Conservation (phyloP, 495 filamentous ascomycete species). For the Immersiella caudata region DNA sequence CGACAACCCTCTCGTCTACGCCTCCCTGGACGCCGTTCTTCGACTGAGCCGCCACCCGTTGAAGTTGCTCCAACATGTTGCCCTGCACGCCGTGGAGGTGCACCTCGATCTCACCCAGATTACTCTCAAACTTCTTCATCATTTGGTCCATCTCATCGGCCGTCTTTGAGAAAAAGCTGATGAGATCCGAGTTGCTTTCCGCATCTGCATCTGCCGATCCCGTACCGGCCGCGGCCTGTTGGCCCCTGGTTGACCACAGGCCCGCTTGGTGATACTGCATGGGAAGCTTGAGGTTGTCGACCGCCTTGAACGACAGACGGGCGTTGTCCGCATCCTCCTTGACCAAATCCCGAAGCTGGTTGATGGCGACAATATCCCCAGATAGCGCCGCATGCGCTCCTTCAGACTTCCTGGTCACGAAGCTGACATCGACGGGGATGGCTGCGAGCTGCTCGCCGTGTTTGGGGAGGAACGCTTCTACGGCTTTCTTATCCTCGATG, state of each 20-base stretch:
- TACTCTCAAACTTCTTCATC: conserved; percentile 65
- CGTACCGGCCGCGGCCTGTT: conserved; percentile 31
- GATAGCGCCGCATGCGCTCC: conserved; percentile 72
- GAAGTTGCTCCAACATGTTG: conserved; percentile 68
- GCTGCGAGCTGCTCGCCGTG: conserved; percentile 65
- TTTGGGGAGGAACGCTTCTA: conserved; percentile 63
- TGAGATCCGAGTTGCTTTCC: conserved; percentile 63
- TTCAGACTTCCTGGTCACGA: conserved; percentile 70
- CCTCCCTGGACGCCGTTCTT: conserved; percentile 49
- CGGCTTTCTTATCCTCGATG: conserved; percentile 60
- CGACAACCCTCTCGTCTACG: conserved; percentile 46
- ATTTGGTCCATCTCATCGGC: conserved; percentile 71
- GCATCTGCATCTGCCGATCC: conserved; percentile 52
- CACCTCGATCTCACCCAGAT: conserved; percentile 78
- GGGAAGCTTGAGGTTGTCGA: conserved; percentile 76
- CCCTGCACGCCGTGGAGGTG: conserved; percentile 77
- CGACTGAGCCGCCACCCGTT: conserved; percentile 61
- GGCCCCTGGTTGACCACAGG: conserved; percentile 53
- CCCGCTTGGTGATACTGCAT: conserved; percentile 69
- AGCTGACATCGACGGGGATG: conserved; percentile 74
- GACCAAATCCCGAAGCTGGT: conserved; percentile 63
- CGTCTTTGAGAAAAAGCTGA: conserved; percentile 74
- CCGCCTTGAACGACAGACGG: conserved; percentile 70
- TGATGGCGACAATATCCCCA: conserved; percentile 72
- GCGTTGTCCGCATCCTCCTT: conserved; percentile 71